Base-by-base conservation (phyloP, 2,329 filamentous ascomycete genomes). In the Chaetothyriales sp. region DNA sequence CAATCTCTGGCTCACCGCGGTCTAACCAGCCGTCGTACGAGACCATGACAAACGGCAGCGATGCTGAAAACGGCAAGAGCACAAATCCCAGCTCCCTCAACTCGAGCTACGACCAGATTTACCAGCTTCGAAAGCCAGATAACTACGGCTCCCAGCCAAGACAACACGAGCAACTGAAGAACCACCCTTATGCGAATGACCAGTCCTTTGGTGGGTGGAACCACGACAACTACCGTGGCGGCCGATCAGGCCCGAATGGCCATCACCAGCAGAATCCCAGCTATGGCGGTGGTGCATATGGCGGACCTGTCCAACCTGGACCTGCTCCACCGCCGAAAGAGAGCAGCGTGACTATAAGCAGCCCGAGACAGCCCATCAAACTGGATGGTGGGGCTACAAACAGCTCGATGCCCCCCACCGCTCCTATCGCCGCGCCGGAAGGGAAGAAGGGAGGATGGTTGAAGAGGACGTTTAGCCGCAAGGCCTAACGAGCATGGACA, bases 61-160 rank as follows among this genome's bases (percentile, higher is more conserved):
- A 95, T 52, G 32, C 32, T 2, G 81, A 81, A 10, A 81, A 78
- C 63, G 82, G 81, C 51, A 89, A 92, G 66, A 82, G 83, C 57
- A 94, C 87, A 53, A 88, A 95, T 63, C 89, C 86, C 70, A 92
- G 85, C 69, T 95, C 88, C 63, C 85, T 95, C 63, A 94, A 94
- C 69, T 93, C 86, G 69, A 94, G 87, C 1, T 79, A 93, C 59
- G 86, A 95, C 63, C 81, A 86, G 55, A 72, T 81, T 20, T 70
- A 74, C 52, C 76, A 80, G 48, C 51, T 53, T 28, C 52, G 71
- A 36, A 76, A 77, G 60, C 76, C 73, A 22, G 75, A 80, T 47
- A 52, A 55, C 3, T 56, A 53, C 44, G 20, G 43, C 7, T 15
- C 43, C 1, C 64, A 66, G 46, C 62, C 61, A 50, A 56, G 65